Evolutionary conservation across 768 basidiomycete species (phyloP).

Genomic region (Baorangia bicolor): DNA sequence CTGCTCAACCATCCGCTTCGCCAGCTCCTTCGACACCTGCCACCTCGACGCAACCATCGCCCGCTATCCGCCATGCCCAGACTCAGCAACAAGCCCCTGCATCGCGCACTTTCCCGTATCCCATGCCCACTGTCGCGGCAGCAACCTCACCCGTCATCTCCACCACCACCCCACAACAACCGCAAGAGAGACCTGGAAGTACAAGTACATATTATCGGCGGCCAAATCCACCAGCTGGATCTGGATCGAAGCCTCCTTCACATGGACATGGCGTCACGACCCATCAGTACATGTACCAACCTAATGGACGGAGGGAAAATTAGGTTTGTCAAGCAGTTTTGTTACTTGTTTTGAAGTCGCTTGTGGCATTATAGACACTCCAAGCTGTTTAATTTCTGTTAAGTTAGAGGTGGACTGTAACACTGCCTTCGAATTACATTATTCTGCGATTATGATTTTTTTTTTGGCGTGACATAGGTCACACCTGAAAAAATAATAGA

Average conservation of each 20-base stretch:
- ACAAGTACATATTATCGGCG: conserved; percentile 57
- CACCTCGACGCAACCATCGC: conserved; percentile 36
- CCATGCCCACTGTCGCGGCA: conserved; percentile 71
- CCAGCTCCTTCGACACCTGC: conserved; percentile 36
- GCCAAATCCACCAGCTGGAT: conserved; percentile 28
- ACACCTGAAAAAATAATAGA: conserved; percentile 6
- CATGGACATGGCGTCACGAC: conserved; percentile 26
- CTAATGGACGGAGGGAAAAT: conserved; percentile 39
- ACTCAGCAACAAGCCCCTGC: conserved; percentile 29
- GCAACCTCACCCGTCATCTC: conserved; percentile 57
- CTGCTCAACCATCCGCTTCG: conserved; percentile 31
- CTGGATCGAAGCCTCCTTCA: conserved; percentile 26
- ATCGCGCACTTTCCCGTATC: conserved; percentile 51
- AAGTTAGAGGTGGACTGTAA: conserved; percentile 2
- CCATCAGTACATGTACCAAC: conserved; percentile 48
- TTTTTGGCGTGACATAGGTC: conserved; percentile 21
- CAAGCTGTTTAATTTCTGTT: conserved; percentile 1
- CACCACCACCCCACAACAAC: conserved; percentile 40
- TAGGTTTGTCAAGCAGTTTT: conserved; percentile 8
- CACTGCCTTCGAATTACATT: conserved; percentile 15
- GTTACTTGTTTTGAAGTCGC: conserved; percentile 5
- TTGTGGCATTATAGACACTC: conserved; percentile 4
- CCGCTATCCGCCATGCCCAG: conserved; percentile 31
- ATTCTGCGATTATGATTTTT: conserved; percentile 5
- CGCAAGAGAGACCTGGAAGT: conserved; percentile 24